Evolutionary conservation across 352 stramenopile genomes (phyloP), one percentile per base, ranked within the genome.

Genomic region (Vaucheria bursata): DNA sequence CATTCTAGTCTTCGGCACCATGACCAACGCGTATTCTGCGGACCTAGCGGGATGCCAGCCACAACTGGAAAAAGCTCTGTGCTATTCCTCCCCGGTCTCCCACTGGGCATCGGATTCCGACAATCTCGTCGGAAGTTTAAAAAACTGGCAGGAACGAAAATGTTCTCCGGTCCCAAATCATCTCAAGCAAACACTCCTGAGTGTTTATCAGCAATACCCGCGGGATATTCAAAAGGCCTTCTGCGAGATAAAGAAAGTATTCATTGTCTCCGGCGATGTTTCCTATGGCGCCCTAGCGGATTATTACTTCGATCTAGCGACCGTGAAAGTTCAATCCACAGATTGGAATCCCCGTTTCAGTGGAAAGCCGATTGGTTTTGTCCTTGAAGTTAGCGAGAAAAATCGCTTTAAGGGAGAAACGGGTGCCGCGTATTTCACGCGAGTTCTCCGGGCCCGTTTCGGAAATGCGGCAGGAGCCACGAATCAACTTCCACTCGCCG

Each of bases 181-280:
- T 25, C 18, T 59, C 45, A 59, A 59, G 25, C 45, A 59, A 59
- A 59, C 45, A 18, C 45, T 59, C 45, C 18, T 59, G 12, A 59
- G 45, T 59, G 45, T 59, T 59, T 59, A 59, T 59, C 45, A 59
- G 45, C 45, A 59, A 25, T 59, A 59, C 25, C 45, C 45, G 12
- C 18, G 25, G 25, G 45, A 59, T 18, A 25, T 59, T 18, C 45
- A 59, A 25, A 18, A 59, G 45, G 45, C 45, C 12, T 59, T 59
- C 45, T 59, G 45, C 45, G 45, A 59, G 45, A 59, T 59, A 18
- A 59, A 59, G 25, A 59, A 59, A 59, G 45, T 59, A 25, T 59
- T 59, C 45, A 59, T 59, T 25, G 45, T 18, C 18, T 18, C 45
- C 45, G 45, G 45, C 25, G 45, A 59, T 25, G 45, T 59, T 18